Percentiles rank a stretch among this genome's conserved stretches.
Conservation (phyloP, 495 filamentous ascomycete genomes). For the Aspergillus taichungensis region DNA sequence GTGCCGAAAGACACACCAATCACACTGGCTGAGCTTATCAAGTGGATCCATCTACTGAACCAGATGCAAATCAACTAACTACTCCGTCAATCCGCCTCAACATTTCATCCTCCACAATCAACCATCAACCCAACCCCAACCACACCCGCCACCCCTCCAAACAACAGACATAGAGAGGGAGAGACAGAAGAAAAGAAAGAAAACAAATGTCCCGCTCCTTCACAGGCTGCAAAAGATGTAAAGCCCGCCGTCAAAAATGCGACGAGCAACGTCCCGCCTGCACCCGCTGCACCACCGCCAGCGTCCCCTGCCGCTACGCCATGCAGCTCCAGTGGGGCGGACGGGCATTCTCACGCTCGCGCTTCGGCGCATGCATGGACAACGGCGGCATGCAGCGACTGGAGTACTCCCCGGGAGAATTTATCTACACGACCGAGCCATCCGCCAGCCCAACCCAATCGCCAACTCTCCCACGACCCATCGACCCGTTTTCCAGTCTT, state of each 20-base stretch:
- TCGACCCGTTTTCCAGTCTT: constrained; percentile 37
- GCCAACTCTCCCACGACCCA: constrained; percentile 20
- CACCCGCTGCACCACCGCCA: constrained; percentile 23
- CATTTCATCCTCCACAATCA: too few relatives aligned
- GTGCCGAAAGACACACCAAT: too few relatives aligned
- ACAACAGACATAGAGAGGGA: too few relatives aligned
- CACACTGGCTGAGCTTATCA: too few relatives aligned
- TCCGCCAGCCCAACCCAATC: constrained; percentile 12
- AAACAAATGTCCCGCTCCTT: not conserved
- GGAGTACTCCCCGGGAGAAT: constrained; percentile 42
- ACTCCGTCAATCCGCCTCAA: too few relatives aligned
- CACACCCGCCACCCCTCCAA: too few relatives aligned
- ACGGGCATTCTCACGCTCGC: constrained; percentile 33
- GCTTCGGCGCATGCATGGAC: constrained; percentile 37
- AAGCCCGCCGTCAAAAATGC: constrained; percentile 38
- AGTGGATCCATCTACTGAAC: too few relatives aligned
- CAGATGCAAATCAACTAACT: too few relatives aligned
- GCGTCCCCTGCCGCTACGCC: constrained; percentile 16
- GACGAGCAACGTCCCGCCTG: constrained; percentile 34
- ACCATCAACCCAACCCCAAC: too few relatives aligned
- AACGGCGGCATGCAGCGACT: constrained; percentile 36
- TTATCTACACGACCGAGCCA: constrained; percentile 36
- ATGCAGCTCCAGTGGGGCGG: constrained; percentile 22
- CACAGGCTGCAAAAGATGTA: constrained; percentile 36
- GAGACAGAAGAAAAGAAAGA: too few relatives aligned